Conservation (phyloP, 2,329 filamentous ascomycete species). For the Dothistroma septosporum region DNA sequence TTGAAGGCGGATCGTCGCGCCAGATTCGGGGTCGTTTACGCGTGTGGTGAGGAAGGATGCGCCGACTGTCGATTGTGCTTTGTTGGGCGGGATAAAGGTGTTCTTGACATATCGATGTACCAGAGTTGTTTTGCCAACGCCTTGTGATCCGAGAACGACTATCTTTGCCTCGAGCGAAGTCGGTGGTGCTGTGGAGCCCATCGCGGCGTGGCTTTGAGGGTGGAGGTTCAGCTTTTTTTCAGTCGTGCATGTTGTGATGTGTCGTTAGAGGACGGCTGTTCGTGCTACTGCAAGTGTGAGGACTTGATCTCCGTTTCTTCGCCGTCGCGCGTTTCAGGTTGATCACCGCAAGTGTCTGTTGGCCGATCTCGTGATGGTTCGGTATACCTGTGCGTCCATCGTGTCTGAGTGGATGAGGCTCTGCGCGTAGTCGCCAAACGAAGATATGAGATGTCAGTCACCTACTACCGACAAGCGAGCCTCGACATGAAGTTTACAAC, state of each 20-base stretch:
- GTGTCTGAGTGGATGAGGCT: not conserved
- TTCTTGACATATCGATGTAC: conserved; percentile 73
- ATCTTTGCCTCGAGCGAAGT: conserved; percentile 73
- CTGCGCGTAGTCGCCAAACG: not conserved
- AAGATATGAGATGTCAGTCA: not conserved
- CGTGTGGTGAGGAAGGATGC: conserved; percentile 61
- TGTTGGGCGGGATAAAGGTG: conserved; percentile 57
- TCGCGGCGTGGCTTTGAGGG: not conserved
- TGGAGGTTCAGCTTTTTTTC: not conserved
- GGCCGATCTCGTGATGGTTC: not conserved
- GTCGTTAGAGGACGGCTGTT: not conserved
- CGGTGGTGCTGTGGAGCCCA: conserved; percentile 17
- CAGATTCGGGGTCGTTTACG: conserved; percentile 71
- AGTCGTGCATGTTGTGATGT: not conserved
- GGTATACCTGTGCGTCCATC: not conserved
- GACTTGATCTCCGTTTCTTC: not conserved
- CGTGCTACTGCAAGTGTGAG: not conserved
- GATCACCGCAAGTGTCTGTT: not conserved
- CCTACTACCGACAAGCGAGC: not conserved
- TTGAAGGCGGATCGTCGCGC: conserved; percentile 83
- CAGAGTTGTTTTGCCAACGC: conserved; percentile 74
- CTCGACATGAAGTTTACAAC: not conserved
- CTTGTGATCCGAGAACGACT: conserved; percentile 73
- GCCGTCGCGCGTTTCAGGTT: not conserved
- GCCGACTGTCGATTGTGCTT: conserved; percentile 48